phyloP scores from a whole-genome alignment of 2,329 filamentous ascomycete genomes.

The Nemania diffusa region DNA sequence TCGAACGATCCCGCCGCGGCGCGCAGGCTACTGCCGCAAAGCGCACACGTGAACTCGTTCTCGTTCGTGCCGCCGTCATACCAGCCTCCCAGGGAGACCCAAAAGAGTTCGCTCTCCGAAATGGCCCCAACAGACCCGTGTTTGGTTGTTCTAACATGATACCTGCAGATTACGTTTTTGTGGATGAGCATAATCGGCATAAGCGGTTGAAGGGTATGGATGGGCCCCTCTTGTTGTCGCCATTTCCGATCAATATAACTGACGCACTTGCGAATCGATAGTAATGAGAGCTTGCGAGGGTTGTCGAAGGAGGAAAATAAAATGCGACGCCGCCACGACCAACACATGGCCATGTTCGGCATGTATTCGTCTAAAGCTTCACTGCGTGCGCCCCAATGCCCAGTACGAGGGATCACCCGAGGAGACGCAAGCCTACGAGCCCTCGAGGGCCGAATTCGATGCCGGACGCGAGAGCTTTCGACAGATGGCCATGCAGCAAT shows the following conservation, averaged over 20 bases:
- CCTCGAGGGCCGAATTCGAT: conserved; percentile 57
- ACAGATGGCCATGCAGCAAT: conserved; percentile 62
- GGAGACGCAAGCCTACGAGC: conserved; percentile 61
- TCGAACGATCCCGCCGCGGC: conserved; percentile 69
- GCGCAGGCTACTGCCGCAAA: conserved; percentile 73
- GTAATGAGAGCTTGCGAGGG: conserved; percentile 98
- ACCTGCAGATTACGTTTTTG: conserved; percentile 91
- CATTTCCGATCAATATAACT: conserved; percentile 30
- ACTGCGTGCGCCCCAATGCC: conserved; percentile 89
- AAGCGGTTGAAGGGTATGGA: conserved; percentile 90
- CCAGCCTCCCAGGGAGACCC: conserved; percentile 75
- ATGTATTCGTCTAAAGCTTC: conserved; percentile 89
- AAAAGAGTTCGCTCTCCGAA: conserved; percentile 75
- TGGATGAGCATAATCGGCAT: conserved; percentile 98
- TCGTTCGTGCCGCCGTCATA: conserved; percentile 74
- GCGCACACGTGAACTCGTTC: conserved; percentile 77
- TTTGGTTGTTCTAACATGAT: conserved; percentile 35
- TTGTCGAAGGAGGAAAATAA: conserved; percentile 94
- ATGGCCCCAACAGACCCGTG: conserved; percentile 15
- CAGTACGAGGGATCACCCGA: conserved; percentile 71
- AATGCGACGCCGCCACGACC: conserved; percentile 95
- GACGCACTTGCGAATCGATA: conserved; percentile 52
- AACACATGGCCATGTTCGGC: conserved; percentile 98
- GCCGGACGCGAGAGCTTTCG: conserved; percentile 60
- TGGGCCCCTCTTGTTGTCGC: conserved; percentile 34